Evolutionary conservation across 2,329 filamentous ascomycete genomes (phyloP).

Genomic region (Allantophomopsis cytisporea): DNA sequence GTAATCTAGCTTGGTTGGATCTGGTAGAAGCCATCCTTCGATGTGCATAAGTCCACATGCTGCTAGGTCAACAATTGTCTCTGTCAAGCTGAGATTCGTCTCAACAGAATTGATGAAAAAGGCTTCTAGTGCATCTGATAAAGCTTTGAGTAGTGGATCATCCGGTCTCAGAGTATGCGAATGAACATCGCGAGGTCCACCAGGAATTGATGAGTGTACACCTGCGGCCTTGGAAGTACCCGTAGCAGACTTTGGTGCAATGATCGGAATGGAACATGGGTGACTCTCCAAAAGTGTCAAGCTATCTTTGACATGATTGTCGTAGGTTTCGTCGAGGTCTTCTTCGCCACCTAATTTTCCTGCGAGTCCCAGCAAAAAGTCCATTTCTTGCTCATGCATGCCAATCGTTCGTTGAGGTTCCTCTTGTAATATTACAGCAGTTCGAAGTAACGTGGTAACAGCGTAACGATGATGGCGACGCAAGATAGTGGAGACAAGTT

Average conservation of each 20-base stretch:
- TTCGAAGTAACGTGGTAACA: constrained; percentile 60
- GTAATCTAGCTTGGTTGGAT: constrained; percentile 50
- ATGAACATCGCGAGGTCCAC: constrained; percentile 44
- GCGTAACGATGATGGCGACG: constrained; percentile 82
- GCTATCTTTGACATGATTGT: constrained; percentile 58
- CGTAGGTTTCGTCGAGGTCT: constrained; percentile 61
- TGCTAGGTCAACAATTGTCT: constrained; percentile 68
- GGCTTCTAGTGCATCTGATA: constrained; percentile 56
- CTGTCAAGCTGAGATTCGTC: constrained; percentile 78
- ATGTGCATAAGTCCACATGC: constrained; percentile 75
- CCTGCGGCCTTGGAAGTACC: constrained; percentile 43
- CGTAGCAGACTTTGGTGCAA: constrained; percentile 43
- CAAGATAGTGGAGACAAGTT: constrained; percentile 74
- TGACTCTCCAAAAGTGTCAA: constrained; percentile 57
- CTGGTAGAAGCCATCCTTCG: constrained; percentile 80
- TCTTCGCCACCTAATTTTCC: constrained; percentile 54
- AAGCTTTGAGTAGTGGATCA: constrained; percentile 49
- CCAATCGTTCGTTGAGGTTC: constrained; percentile 52
- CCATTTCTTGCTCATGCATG: constrained; percentile 62
- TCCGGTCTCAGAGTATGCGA: constrained; percentile 48
- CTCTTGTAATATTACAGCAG: constrained; percentile 40
- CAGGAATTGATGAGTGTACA: constrained; percentile 40
- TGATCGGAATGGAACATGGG: constrained; percentile 56
- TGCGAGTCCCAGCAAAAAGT: constrained; percentile 56
- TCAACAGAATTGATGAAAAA: constrained; percentile 90